Evolutionary conservation across 192 early-diverging fungal genomes (phyloP), one percentile per base, ranked within the genome.

Genomic region (Spinellus fusiger): DNA sequence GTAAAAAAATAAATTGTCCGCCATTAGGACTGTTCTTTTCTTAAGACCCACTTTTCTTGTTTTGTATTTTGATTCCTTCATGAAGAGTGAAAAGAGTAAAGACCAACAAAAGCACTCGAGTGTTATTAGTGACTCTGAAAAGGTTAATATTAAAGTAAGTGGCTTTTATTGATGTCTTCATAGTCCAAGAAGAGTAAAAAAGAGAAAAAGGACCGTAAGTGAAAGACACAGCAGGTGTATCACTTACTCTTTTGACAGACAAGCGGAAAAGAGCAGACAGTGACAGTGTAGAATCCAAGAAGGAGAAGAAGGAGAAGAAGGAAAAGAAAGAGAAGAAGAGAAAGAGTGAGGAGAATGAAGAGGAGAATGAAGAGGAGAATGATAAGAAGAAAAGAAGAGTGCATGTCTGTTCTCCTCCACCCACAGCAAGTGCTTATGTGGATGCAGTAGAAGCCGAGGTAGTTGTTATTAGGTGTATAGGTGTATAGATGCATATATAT

Each of bases 221-320:
- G 15, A 70, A 70, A 10, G n/a, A n/a, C n/a, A n/a, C n/a, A n/a
- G n/a, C n/a, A n/a, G n/a, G n/a, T n/a, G n/a, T n/a, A n/a, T n/a
- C n/a, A n/a, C n/a, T n/a, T n/a, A n/a, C n/a, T n/a, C n/a, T n/a
- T n/a, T n/a, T n/a, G n/a, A 71, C 66, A 54, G 60, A 54, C 0
- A 37, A 59, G 9, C 25, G 23, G 0, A 13, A 28, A 5, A 12
- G 33, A 2, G 46, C 47, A 7, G 56, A 70, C 38, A 68, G 63
- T 27, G 62, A 60, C 13, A 59, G 61, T 32, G 66, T 57, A 28
- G 68, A 68, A 38, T 35, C 62, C 1, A 77, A 73, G 33, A 65
- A 61, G 48, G 68, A 61, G 0, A 69, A 76, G 29, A 66, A 73
- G 46, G 64, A 74, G 15, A 69, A 66, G 37, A 73, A 58, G 54